Conservation (phyloP, 2,329 filamentous ascomycete genomes). For the Cryphonectria japonica region DNA sequence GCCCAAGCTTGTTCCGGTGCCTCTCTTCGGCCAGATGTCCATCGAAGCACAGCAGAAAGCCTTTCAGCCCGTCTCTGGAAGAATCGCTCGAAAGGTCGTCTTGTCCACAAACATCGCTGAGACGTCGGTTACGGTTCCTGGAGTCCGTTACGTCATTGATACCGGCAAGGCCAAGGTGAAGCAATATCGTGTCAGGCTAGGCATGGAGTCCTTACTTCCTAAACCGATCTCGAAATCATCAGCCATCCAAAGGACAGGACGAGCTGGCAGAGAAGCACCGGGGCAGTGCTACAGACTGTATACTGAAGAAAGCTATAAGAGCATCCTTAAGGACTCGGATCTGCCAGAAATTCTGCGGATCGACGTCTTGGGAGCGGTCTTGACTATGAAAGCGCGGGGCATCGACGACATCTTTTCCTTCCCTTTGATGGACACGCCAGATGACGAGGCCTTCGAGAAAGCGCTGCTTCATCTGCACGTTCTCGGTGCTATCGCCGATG, state of each 20-base stretch:
- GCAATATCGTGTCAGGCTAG: constrained; percentile 81
- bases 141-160: constrained; percentile 89
- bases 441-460: constrained; percentile 76
- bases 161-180: constrained; percentile 94
- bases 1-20: constrained; percentile 73
- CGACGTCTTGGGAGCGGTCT: constrained; percentile 81
- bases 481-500: constrained; percentile 74
- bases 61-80: constrained; percentile 73
- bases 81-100: constrained; percentile 84
- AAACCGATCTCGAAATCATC: constrained; percentile 94
- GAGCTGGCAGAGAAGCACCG: constrained; percentile 88
- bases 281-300: constrained; percentile 92
- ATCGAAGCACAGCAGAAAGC: constrained; percentile 85
- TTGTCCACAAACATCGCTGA: constrained; percentile 98
- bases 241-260: constrained; percentile 86
- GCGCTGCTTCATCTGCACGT: constrained; percentile 80
- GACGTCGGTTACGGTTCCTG: constrained; percentile 93
- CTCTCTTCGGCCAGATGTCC: constrained; percentile 87
- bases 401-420: constrained; percentile 82
- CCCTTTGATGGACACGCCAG: constrained; percentile 82
- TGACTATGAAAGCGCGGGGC: constrained; percentile 93
- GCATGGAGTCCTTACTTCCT: constrained; percentile 86
- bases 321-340: constrained; percentile 70
- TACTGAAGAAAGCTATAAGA: constrained; percentile 74
- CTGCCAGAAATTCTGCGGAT: constrained; percentile 89